A percentile compares a stretch with the other conserved stretches of the same genome.
Conservation (phyloP, 2,329 filamentous ascomycete species). For the Raffaelea ambrosiae region DNA sequence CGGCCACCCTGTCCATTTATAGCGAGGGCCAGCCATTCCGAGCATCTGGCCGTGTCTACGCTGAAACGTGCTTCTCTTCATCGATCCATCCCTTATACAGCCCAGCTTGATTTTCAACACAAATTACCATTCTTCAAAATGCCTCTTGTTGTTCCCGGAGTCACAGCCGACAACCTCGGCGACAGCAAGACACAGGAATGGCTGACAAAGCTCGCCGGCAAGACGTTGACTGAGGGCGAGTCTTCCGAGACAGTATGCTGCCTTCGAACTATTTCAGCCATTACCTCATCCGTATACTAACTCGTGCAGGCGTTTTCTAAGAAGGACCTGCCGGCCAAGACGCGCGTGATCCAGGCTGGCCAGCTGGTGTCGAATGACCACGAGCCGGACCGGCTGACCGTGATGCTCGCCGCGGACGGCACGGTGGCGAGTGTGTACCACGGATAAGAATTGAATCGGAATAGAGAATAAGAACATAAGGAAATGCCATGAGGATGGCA, state of each 20-base stretch:
- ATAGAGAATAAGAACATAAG: not conserved
- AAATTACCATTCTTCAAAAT: constrained; percentile 35
- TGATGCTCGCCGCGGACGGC: constrained; percentile 51
- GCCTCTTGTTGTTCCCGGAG: constrained; percentile 57
- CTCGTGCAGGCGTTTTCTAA: constrained; percentile 49
- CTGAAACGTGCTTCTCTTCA: too few species aligned
- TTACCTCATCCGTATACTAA: not conserved
- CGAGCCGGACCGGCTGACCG: constrained; percentile 44
- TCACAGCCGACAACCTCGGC: constrained; percentile 35
- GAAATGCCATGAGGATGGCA: too few species aligned
- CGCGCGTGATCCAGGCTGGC: constrained; percentile 48
- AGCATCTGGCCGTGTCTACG: too few species aligned
- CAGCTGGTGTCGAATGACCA: constrained; percentile 51
- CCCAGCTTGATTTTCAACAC: too few species aligned
- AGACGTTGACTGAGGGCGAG: constrained; percentile 45
- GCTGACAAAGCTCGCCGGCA: constrained; percentile 55
- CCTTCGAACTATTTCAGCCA: not conserved
- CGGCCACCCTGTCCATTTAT: too few species aligned
- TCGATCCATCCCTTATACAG: too few species aligned
- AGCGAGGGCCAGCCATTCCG: too few species aligned
- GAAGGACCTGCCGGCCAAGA: constrained; percentile 47
- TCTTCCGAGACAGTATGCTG: constrained; percentile 44
- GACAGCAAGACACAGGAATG: constrained; percentile 46
- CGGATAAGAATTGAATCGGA: constrained; percentile 24
- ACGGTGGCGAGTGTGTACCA: constrained; percentile 51